These are phyloP conservation scores for Fragaria nilgerrensis DNA, from an alignment of 306 rosid genomes.

Conservation along the genomic window DNA sequence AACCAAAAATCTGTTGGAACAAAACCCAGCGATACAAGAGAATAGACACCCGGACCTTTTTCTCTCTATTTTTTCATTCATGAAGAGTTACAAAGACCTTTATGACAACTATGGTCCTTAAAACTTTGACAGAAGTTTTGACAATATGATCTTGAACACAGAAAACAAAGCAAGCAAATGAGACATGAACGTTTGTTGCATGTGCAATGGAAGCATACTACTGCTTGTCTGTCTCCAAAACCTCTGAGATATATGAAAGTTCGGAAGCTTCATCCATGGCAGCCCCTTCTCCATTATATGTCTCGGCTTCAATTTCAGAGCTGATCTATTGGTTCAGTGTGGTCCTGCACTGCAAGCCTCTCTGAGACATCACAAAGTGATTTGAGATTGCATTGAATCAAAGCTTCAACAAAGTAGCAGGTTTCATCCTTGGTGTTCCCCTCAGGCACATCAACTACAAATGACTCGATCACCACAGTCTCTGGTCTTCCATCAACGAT, in stretches of 20 bases:
- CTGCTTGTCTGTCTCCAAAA: conserved; percentile 67
- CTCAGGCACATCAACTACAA: conserved; percentile 94
- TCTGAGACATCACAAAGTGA: conserved; percentile 91
- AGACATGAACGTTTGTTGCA: conserved; percentile 7
- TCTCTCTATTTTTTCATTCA: conserved; percentile 2
- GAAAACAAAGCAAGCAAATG: conserved; percentile 25
- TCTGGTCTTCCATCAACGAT: conserved; percentile 90
- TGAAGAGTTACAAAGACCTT: conserved; percentile 28
- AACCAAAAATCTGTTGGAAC: conserved; percentile 23
- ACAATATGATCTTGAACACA: conserved; percentile 21
- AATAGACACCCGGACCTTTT: conserved; percentile 26
- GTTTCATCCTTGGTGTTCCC: conserved; percentile 98
- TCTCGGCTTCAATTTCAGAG: conserved; percentile 28
- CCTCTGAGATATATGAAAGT: conserved; percentile 49
- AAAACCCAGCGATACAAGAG: conserved; percentile 30
- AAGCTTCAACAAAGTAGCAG: conserved; percentile 87
- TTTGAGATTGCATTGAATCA: conserved; percentile 94
- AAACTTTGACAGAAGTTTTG: conserved; percentile 32
- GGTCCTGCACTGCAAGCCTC: conserved; percentile 87
- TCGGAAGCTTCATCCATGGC: conserved; percentile 69
- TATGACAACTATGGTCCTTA: conserved; percentile 36
- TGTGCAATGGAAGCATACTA: conserved; percentile 36
- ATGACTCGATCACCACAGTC: conserved; percentile 86
- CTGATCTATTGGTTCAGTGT: conserved; percentile 77
- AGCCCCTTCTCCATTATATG: conserved; percentile 31